Percentiles rank a stretch among this genome's conserved stretches.
Conservation (phyloP, 306 rosid species). For the Dalbergia cultrata region DNA sequence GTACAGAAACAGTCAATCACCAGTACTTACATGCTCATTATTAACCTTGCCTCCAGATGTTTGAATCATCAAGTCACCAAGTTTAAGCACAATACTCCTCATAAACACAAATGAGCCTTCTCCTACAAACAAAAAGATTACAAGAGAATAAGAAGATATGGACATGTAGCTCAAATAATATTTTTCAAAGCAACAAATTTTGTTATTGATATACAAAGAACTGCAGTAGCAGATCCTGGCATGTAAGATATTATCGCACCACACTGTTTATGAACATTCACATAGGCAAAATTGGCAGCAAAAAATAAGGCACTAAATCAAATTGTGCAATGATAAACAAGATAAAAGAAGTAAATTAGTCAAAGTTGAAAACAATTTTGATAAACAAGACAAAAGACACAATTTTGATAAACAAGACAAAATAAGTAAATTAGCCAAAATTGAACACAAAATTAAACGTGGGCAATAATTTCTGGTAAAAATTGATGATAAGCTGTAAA, state of each 20-base stretch:
- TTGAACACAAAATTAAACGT: not conserved
- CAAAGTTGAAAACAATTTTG: no score
- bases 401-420: no score
- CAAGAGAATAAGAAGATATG: conserved; percentile 35
- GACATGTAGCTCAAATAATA: not conserved
- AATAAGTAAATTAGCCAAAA: no score
- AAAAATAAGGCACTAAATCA: not conserved
- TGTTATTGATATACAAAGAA: not conserved
- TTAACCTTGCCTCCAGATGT: conserved; percentile 49
- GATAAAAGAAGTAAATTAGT: no score
- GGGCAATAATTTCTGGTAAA: not conserved
- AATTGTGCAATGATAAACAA: not conserved
- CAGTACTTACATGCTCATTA: conserved; percentile 69
- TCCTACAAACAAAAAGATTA: conserved; percentile 63
- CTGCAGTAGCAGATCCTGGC: not conserved
- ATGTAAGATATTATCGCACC: conserved; percentile 24
- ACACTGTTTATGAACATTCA: conserved; percentile 6
- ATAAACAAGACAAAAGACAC: no score
- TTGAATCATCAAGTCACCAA: conserved; percentile 71
- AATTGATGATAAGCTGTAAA: not conserved
- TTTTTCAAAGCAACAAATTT: not conserved
- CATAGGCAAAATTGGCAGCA: not conserved
- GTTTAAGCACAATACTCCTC: conserved; percentile 77
- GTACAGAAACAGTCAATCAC: not conserved
- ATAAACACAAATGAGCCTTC: conserved; percentile 62